These are phyloP conservation scores for Piloderma croceum DNA, from an alignment of 768 basidiomycete genomes.

Conservation along the genomic window DNA sequence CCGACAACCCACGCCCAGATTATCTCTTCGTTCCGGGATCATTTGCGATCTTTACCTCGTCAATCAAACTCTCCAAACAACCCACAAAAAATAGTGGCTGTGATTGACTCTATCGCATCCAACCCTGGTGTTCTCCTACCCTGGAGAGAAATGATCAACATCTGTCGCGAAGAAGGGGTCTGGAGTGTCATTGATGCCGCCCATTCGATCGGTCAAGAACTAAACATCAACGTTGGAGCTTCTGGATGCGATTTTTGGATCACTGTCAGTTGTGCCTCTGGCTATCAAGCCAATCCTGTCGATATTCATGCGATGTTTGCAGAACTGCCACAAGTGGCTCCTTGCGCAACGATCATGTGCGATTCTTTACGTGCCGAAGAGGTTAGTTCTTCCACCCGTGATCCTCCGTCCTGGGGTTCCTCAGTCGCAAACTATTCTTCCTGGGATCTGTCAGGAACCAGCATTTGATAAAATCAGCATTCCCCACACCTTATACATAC, in stretches of 20 bases:
- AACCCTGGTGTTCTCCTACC: conserved; percentile 60
- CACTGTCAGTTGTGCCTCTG: conserved; percentile 41
- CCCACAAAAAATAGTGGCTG: conserved; percentile 47
- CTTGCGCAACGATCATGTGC: conserved; percentile 63
- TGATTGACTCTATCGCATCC: conserved; percentile 65
- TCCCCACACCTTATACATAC: conserved; percentile 54
- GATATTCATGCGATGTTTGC: background rate
- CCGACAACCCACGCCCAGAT: conserved; percentile 55
- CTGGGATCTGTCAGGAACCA: conserved; percentile 26
- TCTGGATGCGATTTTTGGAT: conserved; percentile 72
- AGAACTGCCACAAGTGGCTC: conserved; percentile 89
- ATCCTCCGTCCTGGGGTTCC: background rate
- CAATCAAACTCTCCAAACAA: conserved; percentile 18
- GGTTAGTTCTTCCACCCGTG: conserved; percentile 29
- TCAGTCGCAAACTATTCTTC: background rate
- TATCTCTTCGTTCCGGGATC: conserved; percentile 40
- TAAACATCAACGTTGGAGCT: conserved; percentile 50
- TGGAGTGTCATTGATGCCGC: conserved; percentile 75
- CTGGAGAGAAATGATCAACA: conserved; percentile 62
- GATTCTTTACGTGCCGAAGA: conserved; percentile 66
- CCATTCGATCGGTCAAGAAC: conserved; percentile 71
- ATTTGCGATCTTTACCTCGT: conserved; percentile 25
- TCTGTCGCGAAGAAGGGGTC: conserved; percentile 60
- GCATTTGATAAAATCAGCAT: conserved; percentile 50
- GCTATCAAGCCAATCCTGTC: background rate